Conservation (phyloP, 768 basidiomycete genomes). For the Hypholoma fasciculare region DNA sequence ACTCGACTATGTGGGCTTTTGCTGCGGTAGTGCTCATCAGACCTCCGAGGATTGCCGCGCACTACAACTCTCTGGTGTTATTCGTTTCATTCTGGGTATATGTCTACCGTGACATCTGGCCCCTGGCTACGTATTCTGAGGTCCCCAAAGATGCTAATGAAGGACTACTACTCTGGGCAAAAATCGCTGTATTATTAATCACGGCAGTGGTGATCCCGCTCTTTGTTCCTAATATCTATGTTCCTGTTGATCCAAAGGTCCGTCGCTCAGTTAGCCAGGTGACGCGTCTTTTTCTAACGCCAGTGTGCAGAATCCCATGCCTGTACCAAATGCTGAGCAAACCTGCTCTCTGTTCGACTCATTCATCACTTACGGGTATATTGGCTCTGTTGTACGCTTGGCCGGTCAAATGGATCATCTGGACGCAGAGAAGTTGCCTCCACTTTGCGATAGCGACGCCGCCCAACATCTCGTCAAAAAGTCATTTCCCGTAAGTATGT, state of each 20-base stretch:
- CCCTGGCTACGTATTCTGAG: constrained; percentile 46
- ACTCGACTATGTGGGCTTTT: constrained; percentile 8
- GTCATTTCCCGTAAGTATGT: constrained; percentile 15
- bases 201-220: constrained; percentile 51
- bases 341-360: constrained; percentile 42
- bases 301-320: constrained; percentile 26
- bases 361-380: constrained; percentile 44
- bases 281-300: neutral
- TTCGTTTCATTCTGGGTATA: constrained; percentile 43
- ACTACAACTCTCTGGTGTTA: constrained; percentile 23
- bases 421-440: constrained; percentile 51
- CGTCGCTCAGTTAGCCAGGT: neutral
- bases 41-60: neutral
- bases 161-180: constrained; percentile 28
- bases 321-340: constrained; percentile 43
- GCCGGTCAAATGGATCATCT: constrained; percentile 43
- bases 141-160: constrained; percentile 41
- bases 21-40: neutral
- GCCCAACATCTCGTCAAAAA: constrained; percentile 18
- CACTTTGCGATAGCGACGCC: constrained; percentile 58
- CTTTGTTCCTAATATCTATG: constrained; percentile 50
- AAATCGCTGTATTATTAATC: constrained; percentile 29
- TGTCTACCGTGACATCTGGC: constrained; percentile 55
- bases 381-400: constrained; percentile 47
- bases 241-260: constrained; percentile 50